Evolutionary conservation across 805 yeast species (phyloP), one percentile per base, ranked within the genome.

Genomic region (Kockiozyma suomiensis): DNA sequence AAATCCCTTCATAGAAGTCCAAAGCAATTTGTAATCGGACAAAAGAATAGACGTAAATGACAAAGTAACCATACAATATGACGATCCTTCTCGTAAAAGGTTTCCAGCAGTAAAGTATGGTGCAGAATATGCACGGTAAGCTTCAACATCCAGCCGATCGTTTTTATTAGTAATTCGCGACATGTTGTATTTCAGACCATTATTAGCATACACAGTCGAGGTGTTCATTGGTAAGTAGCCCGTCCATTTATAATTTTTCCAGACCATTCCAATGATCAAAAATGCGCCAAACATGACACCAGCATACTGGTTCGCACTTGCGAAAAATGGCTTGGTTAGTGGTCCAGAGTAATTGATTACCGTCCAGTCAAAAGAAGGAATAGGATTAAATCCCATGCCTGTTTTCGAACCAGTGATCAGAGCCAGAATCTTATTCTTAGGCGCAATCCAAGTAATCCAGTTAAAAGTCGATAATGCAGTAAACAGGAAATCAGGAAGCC

Each of bases 401-500:
- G 79, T 70, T 13, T 74, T 64, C 13, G 79, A 75, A 50, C 88
- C 88, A 58, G 83, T 82, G 26, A 84, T 74, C 65, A 81, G 84
- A 59, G 81, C 82, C 19, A 84, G 78, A 19, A 76, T 75, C 49
- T 79, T 78, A 68, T 81, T 80, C 50, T 81, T 71, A 3, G 67
- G 67, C 1, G 61, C 50, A 35, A 56, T 58, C 67, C 67, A 64
- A 10, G 67, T 77, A 64, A 81, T 76, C 87, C 87, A 84, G 66
- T 78, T 81, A 72, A 87, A 86, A 67, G 81, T 80, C 0, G 85
- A 78, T 57, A 87, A 76, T 1, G 84, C 88, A 21, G 76, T 75
- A 73, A 85, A 85, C 26, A 87, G 74, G 68, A 76, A 85, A 57
- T 85, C 87, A 4, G 90, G 90, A 66, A 87, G 74, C 84, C 87